Percentiles rank a stretch among this genome's conserved stretches.
Conservation (phyloP, 495 filamentous ascomycete species). For the Cercophora newfieldiana region DNA sequence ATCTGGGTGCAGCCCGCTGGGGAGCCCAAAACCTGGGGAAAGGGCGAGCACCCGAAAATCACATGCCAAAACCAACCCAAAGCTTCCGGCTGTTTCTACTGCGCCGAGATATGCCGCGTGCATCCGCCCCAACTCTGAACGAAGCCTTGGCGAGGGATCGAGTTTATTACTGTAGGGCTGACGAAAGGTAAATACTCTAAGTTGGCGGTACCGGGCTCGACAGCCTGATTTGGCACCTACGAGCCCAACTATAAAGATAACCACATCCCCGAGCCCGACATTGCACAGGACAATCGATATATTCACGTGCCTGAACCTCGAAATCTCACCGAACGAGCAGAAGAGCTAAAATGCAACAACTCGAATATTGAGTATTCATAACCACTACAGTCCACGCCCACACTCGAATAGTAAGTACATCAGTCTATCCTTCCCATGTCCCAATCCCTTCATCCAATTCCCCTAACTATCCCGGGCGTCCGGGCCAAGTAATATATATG, state of each 20-base stretch:
- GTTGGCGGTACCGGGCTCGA: too few relatives aligned
- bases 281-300: too few relatives aligned
- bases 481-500: background rate
- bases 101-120: conserved; percentile 5
- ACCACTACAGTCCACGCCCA: background rate
- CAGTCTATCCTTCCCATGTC: background rate
- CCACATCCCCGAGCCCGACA: too few relatives aligned
- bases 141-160: background rate
- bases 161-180: background rate
- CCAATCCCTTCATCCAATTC: background rate
- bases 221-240: too few relatives aligned
- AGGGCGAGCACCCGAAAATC: conserved; percentile 1
- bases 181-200: background rate
- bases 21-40: background rate
- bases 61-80: conserved; percentile 15
- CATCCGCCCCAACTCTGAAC: background rate
- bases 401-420: background rate
- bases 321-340: too few relatives aligned
- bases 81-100: background rate
- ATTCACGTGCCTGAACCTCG: too few relatives aligned
- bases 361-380: background rate
- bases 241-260: too few relatives aligned
- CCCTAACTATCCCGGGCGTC: background rate
- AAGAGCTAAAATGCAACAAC: too few relatives aligned
- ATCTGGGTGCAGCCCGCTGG: background rate